Evolutionary conservation across 1,284 basidiomycete genomes (phyloP).

Genomic region (Leccinum solheimii): DNA sequence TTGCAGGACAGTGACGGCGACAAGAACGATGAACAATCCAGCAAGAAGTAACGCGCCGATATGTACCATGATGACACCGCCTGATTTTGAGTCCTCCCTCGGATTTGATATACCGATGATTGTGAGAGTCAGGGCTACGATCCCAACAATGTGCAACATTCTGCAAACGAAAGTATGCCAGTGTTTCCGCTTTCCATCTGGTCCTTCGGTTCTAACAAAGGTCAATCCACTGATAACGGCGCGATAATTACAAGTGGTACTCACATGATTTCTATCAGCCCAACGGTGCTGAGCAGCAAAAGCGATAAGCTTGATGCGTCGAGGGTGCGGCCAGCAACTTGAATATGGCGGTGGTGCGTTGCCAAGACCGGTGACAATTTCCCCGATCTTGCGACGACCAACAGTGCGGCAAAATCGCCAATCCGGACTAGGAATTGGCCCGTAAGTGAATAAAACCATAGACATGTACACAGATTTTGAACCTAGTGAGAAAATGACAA

Average conservation of each 20-base stretch:
- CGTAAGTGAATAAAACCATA: too few species aligned
- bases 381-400: too few species aligned
- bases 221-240: not conserved
- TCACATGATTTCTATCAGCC: conserved; percentile 61
- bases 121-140: conserved; percentile 46
- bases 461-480: too few species aligned
- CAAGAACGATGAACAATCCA: conserved; percentile 45
- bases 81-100: too few species aligned
- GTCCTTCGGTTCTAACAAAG: conserved; percentile 25
- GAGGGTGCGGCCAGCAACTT: conserved; percentile 24
- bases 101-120: conserved; percentile 44
- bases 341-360: too few species aligned
- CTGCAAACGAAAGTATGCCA: conserved; percentile 35
- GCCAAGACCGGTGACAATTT: too few species aligned
- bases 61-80: conserved; percentile 41
- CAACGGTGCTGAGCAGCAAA: conserved; percentile 55
- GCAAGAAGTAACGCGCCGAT: conserved; percentile 52
- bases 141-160: conserved; percentile 42
- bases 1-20: conserved; percentile 44
- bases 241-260: conserved; percentile 25
- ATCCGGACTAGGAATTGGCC: too few species aligned
- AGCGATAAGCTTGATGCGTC: conserved; percentile 56
- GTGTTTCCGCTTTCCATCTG: conserved; percentile 10
- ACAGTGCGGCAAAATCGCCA: too few species aligned
- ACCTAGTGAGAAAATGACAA: too few species aligned